These are phyloP conservation scores for Syzygium syzygioides DNA, from an alignment of 441 rosid species.

Conservation along the genomic window DNA sequence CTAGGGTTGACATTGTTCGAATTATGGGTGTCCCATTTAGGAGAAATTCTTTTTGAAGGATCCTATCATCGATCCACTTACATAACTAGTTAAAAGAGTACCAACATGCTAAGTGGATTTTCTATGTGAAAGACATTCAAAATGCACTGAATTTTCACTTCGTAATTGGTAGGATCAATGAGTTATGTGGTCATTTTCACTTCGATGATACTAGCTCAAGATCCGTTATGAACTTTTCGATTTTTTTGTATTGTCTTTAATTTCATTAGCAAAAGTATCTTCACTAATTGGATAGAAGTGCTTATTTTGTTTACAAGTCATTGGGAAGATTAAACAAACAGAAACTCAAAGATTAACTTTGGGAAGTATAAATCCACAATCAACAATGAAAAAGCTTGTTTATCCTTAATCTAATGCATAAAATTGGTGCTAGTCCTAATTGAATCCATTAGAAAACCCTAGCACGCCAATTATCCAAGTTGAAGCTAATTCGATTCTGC, in stretches of 20 bases:
- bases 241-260: neutral
- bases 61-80: neutral
- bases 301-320: neutral
- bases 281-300: neutral
- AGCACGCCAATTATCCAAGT: neutral
- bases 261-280: neutral
- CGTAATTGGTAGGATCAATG: neutral
- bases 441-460: neutral
- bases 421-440: neutral
- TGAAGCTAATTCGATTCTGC: neutral
- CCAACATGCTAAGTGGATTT: neutral
- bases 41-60: neutral
- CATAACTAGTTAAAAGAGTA: neutral
- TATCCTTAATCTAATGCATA: neutral
- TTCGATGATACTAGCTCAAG: neutral
- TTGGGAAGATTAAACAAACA: neutral
- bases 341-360: neutral
- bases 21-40: neutral
- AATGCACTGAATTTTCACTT: neutral
- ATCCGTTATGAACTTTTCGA: neutral
- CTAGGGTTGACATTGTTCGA: neutral
- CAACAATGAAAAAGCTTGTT: too few species aligned
- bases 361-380: neutral
- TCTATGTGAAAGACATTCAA: neutral
- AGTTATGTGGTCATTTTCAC: neutral